These are phyloP conservation scores for Immersiella caudata DNA, from an alignment of 495 filamentous ascomycete species.

Conservation along the genomic window DNA sequence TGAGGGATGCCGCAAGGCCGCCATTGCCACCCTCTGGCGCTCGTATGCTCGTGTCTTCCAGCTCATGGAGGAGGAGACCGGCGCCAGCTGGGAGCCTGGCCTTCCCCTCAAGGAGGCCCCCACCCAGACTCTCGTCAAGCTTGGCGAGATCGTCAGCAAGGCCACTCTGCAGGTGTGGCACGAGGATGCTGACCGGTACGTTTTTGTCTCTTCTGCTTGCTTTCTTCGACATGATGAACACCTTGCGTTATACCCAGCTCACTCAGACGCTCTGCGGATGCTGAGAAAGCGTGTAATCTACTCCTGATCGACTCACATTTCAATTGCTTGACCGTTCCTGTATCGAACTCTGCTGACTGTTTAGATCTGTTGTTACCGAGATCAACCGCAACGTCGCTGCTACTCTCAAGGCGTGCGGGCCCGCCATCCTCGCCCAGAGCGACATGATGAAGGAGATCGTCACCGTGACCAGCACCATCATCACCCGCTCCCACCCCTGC, in stretches of 20 bases:
- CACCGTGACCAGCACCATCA: conserved; percentile 70
- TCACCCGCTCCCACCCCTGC: conserved; percentile 88
- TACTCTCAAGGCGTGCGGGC: conserved; percentile 88
- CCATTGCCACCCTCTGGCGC: conserved; percentile 88
- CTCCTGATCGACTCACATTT: conserved; percentile 29
- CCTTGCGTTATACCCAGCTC: conserved; percentile 97
- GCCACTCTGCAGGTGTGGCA: conserved; percentile 83
- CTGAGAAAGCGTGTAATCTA: conserved; percentile 76
- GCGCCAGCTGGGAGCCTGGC: conserved; percentile 84
- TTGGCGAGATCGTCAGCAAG: conserved; percentile 83
- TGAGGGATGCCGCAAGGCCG: conserved; percentile 89
- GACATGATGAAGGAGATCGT: conserved; percentile 61
- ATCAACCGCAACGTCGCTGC: conserved; percentile 95
- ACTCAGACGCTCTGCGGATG: conserved; percentile 92
- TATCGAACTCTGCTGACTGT: conserved; percentile 45
- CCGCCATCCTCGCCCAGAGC: conserved; percentile 76
- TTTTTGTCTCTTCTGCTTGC: conserved; percentile 33
- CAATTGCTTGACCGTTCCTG: not conserved
- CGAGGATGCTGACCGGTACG: conserved; percentile 91
- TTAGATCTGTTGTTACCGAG: conserved; percentile 82
- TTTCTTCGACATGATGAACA: conserved; percentile 75
- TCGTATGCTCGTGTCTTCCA: conserved; percentile 90
- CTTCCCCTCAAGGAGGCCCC: conserved; percentile 80
- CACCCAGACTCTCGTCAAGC: conserved; percentile 74
- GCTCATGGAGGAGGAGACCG: conserved; percentile 76